phyloP scores from a whole-genome alignment of 768 basidiomycete genomes.

The Tulasnella sp. region DNA sequence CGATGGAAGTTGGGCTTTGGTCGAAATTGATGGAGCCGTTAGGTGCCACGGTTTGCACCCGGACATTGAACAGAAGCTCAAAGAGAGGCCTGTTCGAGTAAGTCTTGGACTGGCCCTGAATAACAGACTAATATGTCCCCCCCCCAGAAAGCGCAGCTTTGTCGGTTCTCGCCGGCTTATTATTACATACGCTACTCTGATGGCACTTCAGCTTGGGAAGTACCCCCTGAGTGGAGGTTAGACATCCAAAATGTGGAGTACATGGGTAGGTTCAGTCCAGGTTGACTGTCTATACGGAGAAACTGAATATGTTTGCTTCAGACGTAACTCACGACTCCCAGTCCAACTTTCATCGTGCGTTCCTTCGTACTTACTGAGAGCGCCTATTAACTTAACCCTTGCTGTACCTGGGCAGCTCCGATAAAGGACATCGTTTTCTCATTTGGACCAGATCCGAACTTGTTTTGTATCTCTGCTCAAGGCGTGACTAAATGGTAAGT shows the following conservation, averaged over 20 bases:
- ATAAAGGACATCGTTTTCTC: background rate
- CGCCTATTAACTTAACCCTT: background rate
- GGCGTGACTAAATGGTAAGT: background rate
- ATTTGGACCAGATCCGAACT: background rate
- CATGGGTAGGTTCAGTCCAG: background rate
- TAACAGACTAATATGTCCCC: background rate
- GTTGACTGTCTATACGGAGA: background rate
- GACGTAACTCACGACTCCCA: background rate
- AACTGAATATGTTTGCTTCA: background rate
- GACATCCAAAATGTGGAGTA: background rate
- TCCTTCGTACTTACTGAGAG: background rate
- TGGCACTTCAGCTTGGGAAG: background rate
- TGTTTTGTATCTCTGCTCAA: background rate
- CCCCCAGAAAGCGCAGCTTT: background rate
- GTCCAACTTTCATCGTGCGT: background rate
- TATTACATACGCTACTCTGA: slow-evolving; percentile 13
- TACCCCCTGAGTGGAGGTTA: background rate
- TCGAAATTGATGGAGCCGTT: background rate
- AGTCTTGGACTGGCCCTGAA: background rate
- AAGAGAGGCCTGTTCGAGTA: slow-evolving; percentile 18
- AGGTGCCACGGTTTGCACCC: background rate
- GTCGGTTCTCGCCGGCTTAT: background rate
- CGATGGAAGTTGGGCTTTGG: slow-evolving; percentile 17
- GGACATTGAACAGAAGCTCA: slow-evolving; percentile 2
- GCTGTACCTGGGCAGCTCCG: background rate